phyloP scores from a whole-genome alignment of 2,329 filamentous ascomycete species.

The Monosporascus cannonballus region DNA sequence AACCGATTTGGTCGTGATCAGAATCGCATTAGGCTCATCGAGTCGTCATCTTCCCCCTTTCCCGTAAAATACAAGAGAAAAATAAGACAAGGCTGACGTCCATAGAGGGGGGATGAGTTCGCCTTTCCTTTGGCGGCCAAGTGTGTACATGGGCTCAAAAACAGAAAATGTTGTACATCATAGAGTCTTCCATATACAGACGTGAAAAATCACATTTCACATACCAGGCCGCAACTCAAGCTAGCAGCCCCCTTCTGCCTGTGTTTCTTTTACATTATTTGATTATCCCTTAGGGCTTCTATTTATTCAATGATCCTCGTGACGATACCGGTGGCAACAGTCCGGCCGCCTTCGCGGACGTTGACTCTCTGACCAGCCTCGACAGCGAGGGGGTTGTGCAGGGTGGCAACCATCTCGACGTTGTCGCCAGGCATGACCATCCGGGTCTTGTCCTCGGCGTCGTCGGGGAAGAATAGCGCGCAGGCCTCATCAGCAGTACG shows the following conservation, averaged over 20 bases:
- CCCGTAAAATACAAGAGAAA: not conserved
- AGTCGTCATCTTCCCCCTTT: not conserved
- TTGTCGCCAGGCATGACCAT: constrained; percentile 99
- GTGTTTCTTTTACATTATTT: not conserved
- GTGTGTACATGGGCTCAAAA: not conserved
- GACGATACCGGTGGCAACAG: constrained; percentile 76
- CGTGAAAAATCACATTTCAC: not conserved
- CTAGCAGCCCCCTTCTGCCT: not conserved
- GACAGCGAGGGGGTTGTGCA: constrained; percentile 79
- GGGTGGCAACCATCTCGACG: constrained; percentile 88
- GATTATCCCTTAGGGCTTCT: not conserved
- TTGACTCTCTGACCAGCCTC: constrained; percentile 96
- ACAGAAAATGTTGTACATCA: not conserved
- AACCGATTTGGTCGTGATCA: not conserved
- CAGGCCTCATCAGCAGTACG: constrained; percentile 81
- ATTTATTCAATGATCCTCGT: constrained; percentile 62
- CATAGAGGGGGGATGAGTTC: not conserved
- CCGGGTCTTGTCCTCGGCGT: constrained; percentile 60
- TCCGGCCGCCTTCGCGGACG: constrained; percentile 92
- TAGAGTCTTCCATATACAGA: not conserved
- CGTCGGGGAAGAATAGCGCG: constrained; percentile 80
- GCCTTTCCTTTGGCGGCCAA: not conserved
- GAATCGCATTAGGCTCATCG: not conserved
- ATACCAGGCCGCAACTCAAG: not conserved
- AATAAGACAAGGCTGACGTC: not conserved